Conservation (phyloP, 192 early-diverging fungal species). For the Gryganskiella cystojenkinii region DNA sequence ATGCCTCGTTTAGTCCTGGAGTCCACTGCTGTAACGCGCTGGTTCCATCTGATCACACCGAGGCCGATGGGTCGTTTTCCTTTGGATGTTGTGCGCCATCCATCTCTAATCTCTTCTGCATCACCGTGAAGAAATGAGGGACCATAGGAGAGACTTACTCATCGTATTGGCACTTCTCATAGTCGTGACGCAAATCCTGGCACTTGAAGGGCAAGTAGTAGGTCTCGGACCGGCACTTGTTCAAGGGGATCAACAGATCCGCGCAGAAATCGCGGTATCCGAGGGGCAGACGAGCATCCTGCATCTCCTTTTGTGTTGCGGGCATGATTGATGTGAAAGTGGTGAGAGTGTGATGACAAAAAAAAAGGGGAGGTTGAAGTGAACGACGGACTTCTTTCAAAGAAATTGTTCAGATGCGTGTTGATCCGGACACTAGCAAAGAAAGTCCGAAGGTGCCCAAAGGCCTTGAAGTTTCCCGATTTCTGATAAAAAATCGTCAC, state of each 20-base stretch:
- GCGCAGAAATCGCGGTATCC: conserved; percentile 96
- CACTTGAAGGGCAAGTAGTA: conserved; percentile 96
- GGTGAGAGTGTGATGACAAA: not conserved
- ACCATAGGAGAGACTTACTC: conserved; percentile 66
- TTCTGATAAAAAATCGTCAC: too few relatives aligned
- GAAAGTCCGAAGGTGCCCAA: too few relatives aligned
- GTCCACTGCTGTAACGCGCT: too few relatives aligned
- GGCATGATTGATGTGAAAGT: conserved; percentile 61
- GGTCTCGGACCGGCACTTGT: conserved; percentile 89
- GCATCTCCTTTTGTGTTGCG: conserved; percentile 89
- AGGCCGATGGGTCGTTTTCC: too few relatives aligned
- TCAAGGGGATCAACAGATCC: conserved; percentile 87
- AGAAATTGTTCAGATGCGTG: too few relatives aligned
- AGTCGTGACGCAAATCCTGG: conserved; percentile 86
- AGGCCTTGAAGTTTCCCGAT: too few relatives aligned
- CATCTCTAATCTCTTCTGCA: too few relatives aligned
- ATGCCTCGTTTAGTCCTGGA: too few relatives aligned
- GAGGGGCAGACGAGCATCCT: conserved; percentile 83
- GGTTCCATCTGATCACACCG: too few relatives aligned
- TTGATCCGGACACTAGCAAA: too few relatives aligned
- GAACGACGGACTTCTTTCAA: too few relatives aligned
- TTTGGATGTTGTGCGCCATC: too few relatives aligned
- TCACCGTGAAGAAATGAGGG: not conserved
- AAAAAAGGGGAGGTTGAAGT: not conserved
- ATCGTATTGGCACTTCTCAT: conserved; percentile 97